A percentile compares a stretch with the other conserved stretches of the same genome.
Evolutionary conservation across 257 asterid species (phyloP).

Genomic region (Agastache rugosa): DNA sequence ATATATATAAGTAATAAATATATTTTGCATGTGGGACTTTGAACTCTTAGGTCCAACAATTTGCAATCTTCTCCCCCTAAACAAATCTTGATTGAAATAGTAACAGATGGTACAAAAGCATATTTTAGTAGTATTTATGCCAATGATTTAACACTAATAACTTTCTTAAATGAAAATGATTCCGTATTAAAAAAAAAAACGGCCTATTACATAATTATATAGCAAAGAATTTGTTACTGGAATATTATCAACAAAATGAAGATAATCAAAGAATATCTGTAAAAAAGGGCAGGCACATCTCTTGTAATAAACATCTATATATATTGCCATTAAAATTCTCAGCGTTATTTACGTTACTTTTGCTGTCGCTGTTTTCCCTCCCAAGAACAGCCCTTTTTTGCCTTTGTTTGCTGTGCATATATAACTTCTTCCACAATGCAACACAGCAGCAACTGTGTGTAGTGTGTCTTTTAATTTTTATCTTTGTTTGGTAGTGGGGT

Average conservation of each 20-base stretch:
- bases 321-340: slow-evolving; percentile 10
- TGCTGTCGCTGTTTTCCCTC: slow-evolving; percentile 37
- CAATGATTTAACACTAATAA: slow-evolving; percentile 33
- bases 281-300: slow-evolving; percentile 12
- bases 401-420: slow-evolving; percentile 26
- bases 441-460: slow-evolving; percentile 19
- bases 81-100: slow-evolving; percentile 3
- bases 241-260: neutral
- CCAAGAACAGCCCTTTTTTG: slow-evolving; percentile 27
- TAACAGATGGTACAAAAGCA: slow-evolving; percentile 22
- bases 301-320: slow-evolving; percentile 15
- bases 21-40: neutral
- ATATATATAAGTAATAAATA: neutral
- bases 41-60: neutral
- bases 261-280: slow-evolving; percentile 20
- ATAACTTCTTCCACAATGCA: slow-evolving; percentile 29
- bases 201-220: neutral
- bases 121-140: slow-evolving; percentile 28
- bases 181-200: slow-evolving; percentile 27
- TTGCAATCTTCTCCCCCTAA: neutral
- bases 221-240: slow-evolving; percentile 27
- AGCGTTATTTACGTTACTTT: slow-evolving; percentile 32
- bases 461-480: slow-evolving; percentile 13
- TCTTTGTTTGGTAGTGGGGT: slow-evolving; percentile 33
- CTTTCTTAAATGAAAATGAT: slow-evolving; percentile 37